Percentiles rank a stretch among this genome's conserved stretches.
These are phyloP conservation scores for Oxytropis ochrocephala DNA, from an alignment of 306 rosid species.

Conservation along the genomic window DNA sequence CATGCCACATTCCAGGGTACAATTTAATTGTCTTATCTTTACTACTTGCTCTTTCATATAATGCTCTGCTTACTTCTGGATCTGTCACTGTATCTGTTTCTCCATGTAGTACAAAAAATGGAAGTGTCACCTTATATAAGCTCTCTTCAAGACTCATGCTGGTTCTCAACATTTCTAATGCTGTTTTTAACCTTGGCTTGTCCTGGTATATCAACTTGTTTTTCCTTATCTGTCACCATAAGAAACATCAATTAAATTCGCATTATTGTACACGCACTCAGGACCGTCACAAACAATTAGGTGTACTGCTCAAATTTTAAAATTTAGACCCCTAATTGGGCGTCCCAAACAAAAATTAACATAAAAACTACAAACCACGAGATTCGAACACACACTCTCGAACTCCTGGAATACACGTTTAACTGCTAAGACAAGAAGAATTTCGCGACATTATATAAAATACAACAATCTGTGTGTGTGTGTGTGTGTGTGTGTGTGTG, in stretches of 20 bases:
- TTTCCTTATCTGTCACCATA: conserved; percentile 55
- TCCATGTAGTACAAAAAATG: conserved; percentile 91
- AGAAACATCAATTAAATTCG: neutral
- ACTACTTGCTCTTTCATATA: conserved; percentile 67
- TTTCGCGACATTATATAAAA: no score
- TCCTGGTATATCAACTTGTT: conserved; percentile 85
- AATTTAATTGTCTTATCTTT: conserved; percentile 64
- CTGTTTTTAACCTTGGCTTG: conserved; percentile 89
- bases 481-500: no score
- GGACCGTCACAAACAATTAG: no score
- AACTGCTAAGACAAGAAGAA: no score
- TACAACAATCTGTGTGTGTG: no score
- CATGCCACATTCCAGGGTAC: conserved; percentile 96
- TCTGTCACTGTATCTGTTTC: conserved; percentile 89
- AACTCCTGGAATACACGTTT: no score
- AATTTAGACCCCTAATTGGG: no score
- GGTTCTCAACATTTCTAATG: conserved; percentile 83
- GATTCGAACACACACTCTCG: no score
- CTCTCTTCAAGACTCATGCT: conserved; percentile 80
- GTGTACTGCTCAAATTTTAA: no score
- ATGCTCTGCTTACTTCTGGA: conserved; percentile 82
- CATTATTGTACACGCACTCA: neutral
- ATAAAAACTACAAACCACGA: no score
- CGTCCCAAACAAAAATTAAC: no score
- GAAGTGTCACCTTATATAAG: conserved; percentile 70